Evolutionary conservation across 257 asterid species (phyloP).

Genomic region (Cordia subcordata): DNA sequence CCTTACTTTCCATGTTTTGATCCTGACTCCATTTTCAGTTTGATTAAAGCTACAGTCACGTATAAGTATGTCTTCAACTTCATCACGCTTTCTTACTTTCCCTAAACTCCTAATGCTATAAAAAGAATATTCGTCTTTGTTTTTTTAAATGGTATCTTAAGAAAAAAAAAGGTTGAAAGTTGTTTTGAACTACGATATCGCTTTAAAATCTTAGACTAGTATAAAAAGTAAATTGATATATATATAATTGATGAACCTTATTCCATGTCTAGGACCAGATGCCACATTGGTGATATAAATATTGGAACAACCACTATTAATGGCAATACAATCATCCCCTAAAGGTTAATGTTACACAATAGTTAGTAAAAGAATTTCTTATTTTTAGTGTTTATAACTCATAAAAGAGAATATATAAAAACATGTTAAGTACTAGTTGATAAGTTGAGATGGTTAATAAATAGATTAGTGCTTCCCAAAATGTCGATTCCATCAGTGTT

Average conservation of each 20-base stretch:
- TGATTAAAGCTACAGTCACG: slow-evolving; percentile 33
- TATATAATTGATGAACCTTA: too few relatives aligned
- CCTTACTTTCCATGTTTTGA: slow-evolving; percentile 63
- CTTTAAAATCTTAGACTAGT: too few relatives aligned
- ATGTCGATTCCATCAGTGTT: slow-evolving; percentile 59
- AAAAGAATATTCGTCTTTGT: background rate
- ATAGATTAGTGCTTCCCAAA: slow-evolving; percentile 24
- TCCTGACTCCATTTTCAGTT: slow-evolving; percentile 46
- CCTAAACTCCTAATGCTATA: slow-evolving; percentile 55
- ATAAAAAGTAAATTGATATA: too few relatives aligned
- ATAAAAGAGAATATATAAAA: too few relatives aligned
- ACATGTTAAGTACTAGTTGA: background rate
- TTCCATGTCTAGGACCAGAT: slow-evolving; percentile 62
- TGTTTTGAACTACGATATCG: too few relatives aligned
- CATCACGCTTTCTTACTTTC: slow-evolving; percentile 21
- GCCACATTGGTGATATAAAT: slow-evolving; percentile 29
- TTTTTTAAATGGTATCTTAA: too few relatives aligned
- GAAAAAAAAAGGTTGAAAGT: too few relatives aligned
- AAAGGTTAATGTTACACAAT: background rate
- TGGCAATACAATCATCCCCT: slow-evolving; percentile 59
- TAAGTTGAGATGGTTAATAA: slow-evolving; percentile 10
- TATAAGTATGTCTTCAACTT: slow-evolving; percentile 33
- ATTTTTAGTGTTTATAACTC: too few relatives aligned
- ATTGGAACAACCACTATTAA: slow-evolving; percentile 38
- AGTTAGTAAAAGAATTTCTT: too few relatives aligned